Evolutionary conservation across 148 eudicot genomes (phyloP).

Genomic region (Spergularia bocconei): DNA sequence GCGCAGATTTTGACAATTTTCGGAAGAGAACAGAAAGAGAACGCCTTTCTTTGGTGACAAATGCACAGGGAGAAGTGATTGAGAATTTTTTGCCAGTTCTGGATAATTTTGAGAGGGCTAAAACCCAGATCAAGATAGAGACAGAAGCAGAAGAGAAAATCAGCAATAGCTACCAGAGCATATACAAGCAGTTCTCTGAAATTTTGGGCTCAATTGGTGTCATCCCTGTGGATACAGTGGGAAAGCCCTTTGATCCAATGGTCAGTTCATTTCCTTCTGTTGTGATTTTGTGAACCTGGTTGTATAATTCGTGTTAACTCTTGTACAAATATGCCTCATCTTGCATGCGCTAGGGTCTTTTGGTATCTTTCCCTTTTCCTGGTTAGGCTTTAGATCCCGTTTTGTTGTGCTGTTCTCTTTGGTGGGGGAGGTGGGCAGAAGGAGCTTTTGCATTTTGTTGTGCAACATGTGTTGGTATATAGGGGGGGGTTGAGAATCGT

Average conservation of each 20-base stretch:
- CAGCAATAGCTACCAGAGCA: constrained; percentile 79
- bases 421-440: not conserved
- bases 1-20: constrained; percentile 90
- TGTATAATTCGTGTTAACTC: not conserved
- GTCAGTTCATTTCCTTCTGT: constrained; percentile 39
- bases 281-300: not conserved
- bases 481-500: not conserved
- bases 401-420: not conserved
- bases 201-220: constrained; percentile 68
- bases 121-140: constrained; percentile 71
- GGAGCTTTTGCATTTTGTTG: not conserved
- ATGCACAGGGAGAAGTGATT: constrained; percentile 81
- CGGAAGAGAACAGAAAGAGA: constrained; percentile 82
- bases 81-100: constrained; percentile 75
- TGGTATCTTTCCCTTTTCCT: not conserved
- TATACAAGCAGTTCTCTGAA: constrained; percentile 87
- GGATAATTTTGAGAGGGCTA: constrained; percentile 94
- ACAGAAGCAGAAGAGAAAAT: constrained; percentile 82
- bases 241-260: constrained; percentile 79
- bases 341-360: not conserved
- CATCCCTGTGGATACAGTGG: constrained; percentile 75
- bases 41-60: constrained; percentile 58
- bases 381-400: no score
- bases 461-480: not conserved
- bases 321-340: not conserved